A percentile compares a stretch with the other conserved stretches of the same genome.
These are phyloP conservation scores for Gloeostereum incarnatum DNA, from an alignment of 768 basidiomycete genomes.

Conservation along the genomic window DNA sequence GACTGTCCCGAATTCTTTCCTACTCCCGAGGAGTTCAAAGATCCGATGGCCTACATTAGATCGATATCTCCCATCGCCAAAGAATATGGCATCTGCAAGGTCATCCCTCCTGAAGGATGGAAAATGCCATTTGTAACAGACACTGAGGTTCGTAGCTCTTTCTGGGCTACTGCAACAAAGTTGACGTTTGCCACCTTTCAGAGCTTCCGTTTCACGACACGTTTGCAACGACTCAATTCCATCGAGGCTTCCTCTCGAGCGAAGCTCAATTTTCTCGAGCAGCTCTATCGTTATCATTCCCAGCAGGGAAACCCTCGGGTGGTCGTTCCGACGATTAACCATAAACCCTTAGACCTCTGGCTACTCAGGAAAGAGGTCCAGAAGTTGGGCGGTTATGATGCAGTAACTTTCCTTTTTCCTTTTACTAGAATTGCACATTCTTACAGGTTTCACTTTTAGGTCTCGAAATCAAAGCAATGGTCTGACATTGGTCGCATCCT, in stretches of 20 bases:
- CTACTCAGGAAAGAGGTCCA: conserved; percentile 87
- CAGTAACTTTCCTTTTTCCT: conserved; percentile 56
- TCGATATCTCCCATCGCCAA: conserved; percentile 64
- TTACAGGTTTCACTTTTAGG: conserved; percentile 34
- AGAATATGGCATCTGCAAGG: conserved; percentile 88
- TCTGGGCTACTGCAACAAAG: conserved; percentile 18
- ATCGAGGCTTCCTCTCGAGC: conserved; percentile 96
- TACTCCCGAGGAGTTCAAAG: conserved; percentile 82
- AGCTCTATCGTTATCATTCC: conserved; percentile 92
- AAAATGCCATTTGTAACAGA: conserved; percentile 94
- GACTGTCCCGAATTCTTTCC: conserved; percentile 91
- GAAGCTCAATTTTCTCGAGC: conserved; percentile 94
- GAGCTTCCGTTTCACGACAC: conserved; percentile 94
- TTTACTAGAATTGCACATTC: conserved; percentile 4
- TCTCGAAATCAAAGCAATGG: conserved; percentile 82
- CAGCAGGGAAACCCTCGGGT: conserved; percentile 90
- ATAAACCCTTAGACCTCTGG: conserved; percentile 91
- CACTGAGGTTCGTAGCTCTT: conserved; percentile 62
- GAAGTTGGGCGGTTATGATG: conserved; percentile 79
- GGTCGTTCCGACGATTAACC: conserved; percentile 89
- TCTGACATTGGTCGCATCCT: conserved; percentile 73
- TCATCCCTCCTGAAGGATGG: conserved; percentile 90
- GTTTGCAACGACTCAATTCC: conserved; percentile 89
- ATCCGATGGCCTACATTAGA: conserved; percentile 90
- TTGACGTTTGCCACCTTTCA: conserved; percentile 34